phyloP scores from a whole-genome alignment of 768 basidiomycete genomes.

The Termitomyces sp. region DNA sequence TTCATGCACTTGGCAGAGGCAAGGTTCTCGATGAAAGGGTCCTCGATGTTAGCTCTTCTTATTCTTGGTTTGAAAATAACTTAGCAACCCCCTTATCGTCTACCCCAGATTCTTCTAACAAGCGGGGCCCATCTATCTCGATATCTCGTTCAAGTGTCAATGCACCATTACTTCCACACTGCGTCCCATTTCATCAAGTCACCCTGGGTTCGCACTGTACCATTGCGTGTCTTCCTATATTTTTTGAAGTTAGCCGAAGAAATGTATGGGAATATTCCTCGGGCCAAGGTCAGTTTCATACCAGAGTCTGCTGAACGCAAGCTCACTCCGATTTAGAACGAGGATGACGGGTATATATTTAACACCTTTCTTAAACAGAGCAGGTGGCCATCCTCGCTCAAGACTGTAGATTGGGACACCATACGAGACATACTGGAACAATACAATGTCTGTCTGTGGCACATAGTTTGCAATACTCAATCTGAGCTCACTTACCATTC shows the following conservation, averaged over 20 bases:
- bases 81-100: slow-evolving; percentile 6
- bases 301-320: neutral
- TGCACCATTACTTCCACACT: slow-evolving; percentile 74
- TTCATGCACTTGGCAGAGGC: slow-evolving; percentile 69
- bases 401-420: slow-evolving; percentile 56
- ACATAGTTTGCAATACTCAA: slow-evolving; percentile 10
- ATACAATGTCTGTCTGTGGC: slow-evolving; percentile 47
- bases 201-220: slow-evolving; percentile 63
- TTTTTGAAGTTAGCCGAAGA: slow-evolving; percentile 55
- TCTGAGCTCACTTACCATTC: slow-evolving; percentile 11
- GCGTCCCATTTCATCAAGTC: slow-evolving; percentile 72
- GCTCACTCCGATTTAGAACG: slow-evolving; percentile 35
- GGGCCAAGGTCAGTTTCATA: slow-evolving; percentile 39
- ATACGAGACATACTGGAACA: slow-evolving; percentile 63
- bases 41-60: slow-evolving; percentile 54
- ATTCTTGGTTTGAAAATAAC: slow-evolving; percentile 12
- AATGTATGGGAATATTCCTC: slow-evolving; percentile 60
- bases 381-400: slow-evolving; percentile 52
- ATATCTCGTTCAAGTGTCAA: slow-evolving; percentile 72
- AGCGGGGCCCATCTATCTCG: slow-evolving; percentile 77
- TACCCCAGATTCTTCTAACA: slow-evolving; percentile 56
- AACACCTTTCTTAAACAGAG: slow-evolving; percentile 63
- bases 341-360: slow-evolving; percentile 71
- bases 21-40: slow-evolving; percentile 58
- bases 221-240: slow-evolving; percentile 54